Evolutionary conservation across 129 eudicot species (phyloP).

Genomic region (Tagetes patula): DNA sequence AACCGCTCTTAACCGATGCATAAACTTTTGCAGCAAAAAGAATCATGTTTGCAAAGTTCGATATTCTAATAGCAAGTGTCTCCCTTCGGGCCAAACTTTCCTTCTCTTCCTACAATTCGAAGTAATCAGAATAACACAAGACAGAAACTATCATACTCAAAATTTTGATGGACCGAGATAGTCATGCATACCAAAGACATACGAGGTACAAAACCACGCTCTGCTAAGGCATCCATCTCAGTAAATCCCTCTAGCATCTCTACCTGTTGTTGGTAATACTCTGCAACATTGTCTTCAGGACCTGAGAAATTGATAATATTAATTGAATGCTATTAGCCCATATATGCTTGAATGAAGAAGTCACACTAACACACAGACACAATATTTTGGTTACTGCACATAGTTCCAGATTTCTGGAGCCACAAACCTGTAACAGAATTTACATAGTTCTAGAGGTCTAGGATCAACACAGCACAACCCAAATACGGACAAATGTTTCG

Average conservation of each 20-base stretch:
- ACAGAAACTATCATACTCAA: no score
- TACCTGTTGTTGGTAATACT: slow-evolving; percentile 86
- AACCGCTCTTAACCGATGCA: slow-evolving; percentile 77
- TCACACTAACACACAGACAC: no score
- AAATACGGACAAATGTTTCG: no score
- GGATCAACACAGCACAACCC: no score
- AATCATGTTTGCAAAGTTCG: slow-evolving; percentile 76
- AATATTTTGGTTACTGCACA: no score
- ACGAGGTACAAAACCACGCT: slow-evolving; percentile 82
- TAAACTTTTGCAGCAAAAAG: slow-evolving; percentile 85
- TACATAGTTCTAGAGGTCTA: no score
- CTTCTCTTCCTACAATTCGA: slow-evolving; percentile 62
- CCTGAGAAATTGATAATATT: slow-evolving; percentile 32
- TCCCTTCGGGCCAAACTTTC: slow-evolving; percentile 68
- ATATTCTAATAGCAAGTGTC: slow-evolving; percentile 74
- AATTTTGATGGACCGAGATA: no score
- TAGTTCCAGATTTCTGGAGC: no score
- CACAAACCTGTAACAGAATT: no score
- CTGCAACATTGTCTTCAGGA: slow-evolving; percentile 73
- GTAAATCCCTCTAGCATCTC: slow-evolving; percentile 81
- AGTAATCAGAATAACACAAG: no score
- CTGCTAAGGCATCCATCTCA: slow-evolving; percentile 81
- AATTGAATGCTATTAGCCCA: no score
- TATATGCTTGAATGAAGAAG: no score
- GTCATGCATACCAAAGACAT: slow-evolving; percentile 55